A percentile compares a stretch with the other conserved stretches of the same genome.
These are phyloP conservation scores for Penicillium odoratum DNA, from an alignment of 495 filamentous ascomycete genomes.

Conservation along the genomic window DNA sequence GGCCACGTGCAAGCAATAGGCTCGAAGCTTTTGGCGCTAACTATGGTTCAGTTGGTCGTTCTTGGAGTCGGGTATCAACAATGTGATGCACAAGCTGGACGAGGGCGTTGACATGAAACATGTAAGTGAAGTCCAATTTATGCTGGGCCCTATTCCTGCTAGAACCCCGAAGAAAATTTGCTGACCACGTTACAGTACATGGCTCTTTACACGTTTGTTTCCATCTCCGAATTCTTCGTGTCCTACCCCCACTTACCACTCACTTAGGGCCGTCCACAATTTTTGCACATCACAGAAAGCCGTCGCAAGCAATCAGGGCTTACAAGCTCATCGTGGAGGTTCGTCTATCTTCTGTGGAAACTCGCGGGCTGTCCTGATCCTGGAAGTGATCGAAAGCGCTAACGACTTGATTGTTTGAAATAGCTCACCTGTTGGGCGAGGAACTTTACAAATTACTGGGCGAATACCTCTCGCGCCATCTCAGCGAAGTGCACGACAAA, in stretches of 20 bases:
- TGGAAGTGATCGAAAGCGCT: background rate
- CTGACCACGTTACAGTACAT: constrained; percentile 66
- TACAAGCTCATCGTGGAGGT: constrained; percentile 78
- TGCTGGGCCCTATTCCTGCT: background rate
- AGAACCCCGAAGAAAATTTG: constrained; percentile 12
- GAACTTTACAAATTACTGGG: constrained; percentile 92
- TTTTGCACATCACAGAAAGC: constrained; percentile 99
- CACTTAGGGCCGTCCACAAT: constrained; percentile 86
- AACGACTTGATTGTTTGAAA: constrained; percentile 7
- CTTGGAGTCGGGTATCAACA: constrained; percentile 80
- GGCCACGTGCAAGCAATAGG: background rate
- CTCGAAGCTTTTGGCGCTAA: constrained; percentile 13
- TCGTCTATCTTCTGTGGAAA: constrained; percentile 26
- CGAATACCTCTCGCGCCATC: constrained; percentile 75
- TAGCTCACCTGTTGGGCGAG: constrained; percentile 91
- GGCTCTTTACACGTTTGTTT: constrained; percentile 88
- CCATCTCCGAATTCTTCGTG: constrained; percentile 14
- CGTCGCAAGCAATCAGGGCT: constrained; percentile 53
- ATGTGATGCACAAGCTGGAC: constrained; percentile 89
- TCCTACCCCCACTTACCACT: constrained; percentile 22
- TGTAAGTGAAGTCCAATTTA: constrained; percentile 49
- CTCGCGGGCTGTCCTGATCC: background rate
- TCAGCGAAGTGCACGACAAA: constrained; percentile 61
- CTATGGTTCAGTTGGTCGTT: constrained; percentile 71
- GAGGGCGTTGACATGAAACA: constrained; percentile 90